Evolutionary conservation across 2,329 filamentous ascomycete genomes (phyloP), one percentile per base, ranked within the genome.

Genomic region (Talaromyces sp.): DNA sequence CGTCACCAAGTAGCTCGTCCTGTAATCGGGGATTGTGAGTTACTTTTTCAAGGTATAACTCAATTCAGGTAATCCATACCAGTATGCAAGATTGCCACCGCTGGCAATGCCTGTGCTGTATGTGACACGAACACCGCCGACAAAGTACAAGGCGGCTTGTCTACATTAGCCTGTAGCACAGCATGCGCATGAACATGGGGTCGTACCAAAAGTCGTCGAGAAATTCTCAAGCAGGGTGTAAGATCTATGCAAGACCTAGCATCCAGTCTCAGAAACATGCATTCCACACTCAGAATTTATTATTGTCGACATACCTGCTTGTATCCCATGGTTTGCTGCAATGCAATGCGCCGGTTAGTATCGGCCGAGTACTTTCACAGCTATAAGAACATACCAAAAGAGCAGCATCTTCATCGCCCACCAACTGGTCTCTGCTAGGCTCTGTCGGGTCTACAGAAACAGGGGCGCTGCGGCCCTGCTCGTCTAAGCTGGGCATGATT

Each of bases 81-180:
- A 86, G 66, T 86, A 86, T 8, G 84, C 84, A 54, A 85, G 69
- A 62, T 84, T 84, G 48, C 84, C 84, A 58, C 84, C 84, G 19
- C 83, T 83, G 27, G 81, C 83, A 41, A 86, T 84, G 63, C 84
- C 84, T 11, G 83, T 86, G n/a, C 81, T 84, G 67, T 84, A 86
- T 0, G 83, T 85, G 2, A 84, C 82, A 46, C 83, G 79, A 43
- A 85, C 81, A 61, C 81, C 84, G 31, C 84, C 84, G 51, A 86
- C 79, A 60, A 85, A 85, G 70, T 85, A 86, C 2, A 86, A 73
- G 1, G 84, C 84, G 63, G 84, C 83, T 85, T 27, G 31, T 50
- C 27, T 48, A 17, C 7, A 32, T 60, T 35, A 60, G 58, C 24
- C 10, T 27, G 57, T 50, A 9, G 14, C 19, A 59, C 57, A 29